phyloP scores from a whole-genome alignment of 108 stramenopile species.

The Conticribra guillardii region DNA sequence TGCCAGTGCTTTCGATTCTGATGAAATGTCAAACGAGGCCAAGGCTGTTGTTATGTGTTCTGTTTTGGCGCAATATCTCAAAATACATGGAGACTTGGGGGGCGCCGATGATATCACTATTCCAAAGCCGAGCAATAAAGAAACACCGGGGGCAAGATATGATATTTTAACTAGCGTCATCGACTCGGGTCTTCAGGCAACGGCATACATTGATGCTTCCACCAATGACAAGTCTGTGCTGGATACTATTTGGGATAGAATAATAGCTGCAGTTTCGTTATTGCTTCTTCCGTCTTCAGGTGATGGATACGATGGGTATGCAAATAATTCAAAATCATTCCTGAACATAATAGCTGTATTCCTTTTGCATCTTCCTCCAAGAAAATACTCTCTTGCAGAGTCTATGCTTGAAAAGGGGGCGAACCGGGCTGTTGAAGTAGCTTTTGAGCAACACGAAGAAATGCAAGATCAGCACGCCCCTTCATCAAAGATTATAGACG shows the following conservation, averaged over 20 bases:
- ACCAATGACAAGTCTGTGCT: constrained; percentile 20
- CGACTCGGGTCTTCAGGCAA: constrained; percentile 50
- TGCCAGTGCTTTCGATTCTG: constrained; percentile 48
- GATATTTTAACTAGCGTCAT: constrained; percentile 59
- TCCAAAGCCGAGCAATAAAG: constrained; percentile 2
- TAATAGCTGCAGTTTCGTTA: constrained; percentile 26
- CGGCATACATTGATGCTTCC: constrained; percentile 39
- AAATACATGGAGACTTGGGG: background rate
- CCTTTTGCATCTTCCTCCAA: constrained; percentile 26
- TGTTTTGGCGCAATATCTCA: constrained; percentile 53
- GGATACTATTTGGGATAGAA: constrained; percentile 46
- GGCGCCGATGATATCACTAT: background rate
- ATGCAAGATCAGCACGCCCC: constrained; percentile 24
- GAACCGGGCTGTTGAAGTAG: constrained; percentile 41
- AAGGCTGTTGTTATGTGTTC: constrained; percentile 55
- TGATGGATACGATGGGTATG: constrained; percentile 36
- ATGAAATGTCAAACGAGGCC: constrained; percentile 47
- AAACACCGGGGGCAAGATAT: constrained; percentile 39
- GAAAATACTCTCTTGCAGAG: constrained; percentile 32
- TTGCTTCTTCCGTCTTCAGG: constrained; percentile 32
- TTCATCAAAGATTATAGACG: constrained; percentile 36
- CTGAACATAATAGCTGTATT: constrained; percentile 43
- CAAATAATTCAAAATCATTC: constrained; percentile 46
- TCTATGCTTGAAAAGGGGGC: constrained; percentile 45
- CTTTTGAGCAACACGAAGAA: constrained; percentile 25